Evolutionary conservation across 352 stramenopile genomes (phyloP), one percentile per base, ranked within the genome.

Genomic region (Globisporangium nodosum): DNA sequence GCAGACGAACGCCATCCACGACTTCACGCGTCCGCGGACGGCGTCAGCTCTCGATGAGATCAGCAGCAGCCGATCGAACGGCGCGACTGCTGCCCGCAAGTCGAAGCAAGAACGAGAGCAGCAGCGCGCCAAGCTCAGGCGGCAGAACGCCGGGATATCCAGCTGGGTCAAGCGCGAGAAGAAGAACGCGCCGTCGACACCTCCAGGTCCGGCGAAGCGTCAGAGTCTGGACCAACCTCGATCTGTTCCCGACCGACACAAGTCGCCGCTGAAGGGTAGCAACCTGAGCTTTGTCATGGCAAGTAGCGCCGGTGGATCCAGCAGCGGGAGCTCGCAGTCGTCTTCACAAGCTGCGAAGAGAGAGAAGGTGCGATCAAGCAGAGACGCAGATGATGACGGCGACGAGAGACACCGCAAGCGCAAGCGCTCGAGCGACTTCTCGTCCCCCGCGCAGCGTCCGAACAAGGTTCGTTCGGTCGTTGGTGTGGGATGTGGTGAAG

Each of bases 41-140:
- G 1, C 37, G 8, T 13, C 39, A n/a, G 13, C 21, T 27, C 2
- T 37, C 31, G 24, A 62, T 49, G 31, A 21, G n/a, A 37, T 24
- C 33, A 47, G 12, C 37, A 57, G 8, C 20, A 46, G 53, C 16
- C 42, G 20, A 21, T 24, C 2, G 13, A 50, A 30, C 16, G 49
- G 48, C 27, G 40, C n/a, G 7, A 54, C 24, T 16, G 49, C 48
- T 33, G 30, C 12, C n/a, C 52, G 24, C 35, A 65, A 56, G 15
- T 74, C 68, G 70, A 49, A 51, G 9, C 42, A 68, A 49, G 51
- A 66, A 16, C 59, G 56, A 0, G 37, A 61, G 31, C 40, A 68
- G 12, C 76, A 55, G 53, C 52, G 62, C 47, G 46, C 58, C 27
- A 64, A 56, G 31, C 64, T 63, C 3, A 27, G 12, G n/a, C 5